Evolutionary conservation across 805 yeast genomes (phyloP).

Genomic region (Saccharomycopsis schoenii): DNA sequence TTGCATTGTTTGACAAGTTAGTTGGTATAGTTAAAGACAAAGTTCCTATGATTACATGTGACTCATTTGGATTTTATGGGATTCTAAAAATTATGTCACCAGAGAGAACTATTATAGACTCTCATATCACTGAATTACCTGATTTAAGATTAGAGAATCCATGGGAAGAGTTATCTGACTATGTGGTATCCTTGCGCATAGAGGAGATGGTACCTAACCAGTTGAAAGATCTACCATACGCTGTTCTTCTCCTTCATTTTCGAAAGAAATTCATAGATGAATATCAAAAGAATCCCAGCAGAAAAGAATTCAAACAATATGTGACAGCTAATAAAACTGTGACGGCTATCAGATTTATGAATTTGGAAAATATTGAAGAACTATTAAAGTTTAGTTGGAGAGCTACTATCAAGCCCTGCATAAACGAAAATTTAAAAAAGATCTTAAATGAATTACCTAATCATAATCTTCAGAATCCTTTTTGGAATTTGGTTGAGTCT

Average conservation of each 20-base stretch:
- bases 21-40: slow-evolving; percentile 20
- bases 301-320: slow-evolving; percentile 29
- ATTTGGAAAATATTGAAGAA: slow-evolving; percentile 41
- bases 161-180: slow-evolving; percentile 7
- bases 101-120: slow-evolving; percentile 62
- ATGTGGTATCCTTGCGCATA: slow-evolving; percentile 16
- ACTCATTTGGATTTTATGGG: slow-evolving; percentile 59
- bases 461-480: not conserved
- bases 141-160: slow-evolving; percentile 38
- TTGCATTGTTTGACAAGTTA: not conserved
- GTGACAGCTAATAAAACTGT: slow-evolving; percentile 20
- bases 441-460: slow-evolving; percentile 20
- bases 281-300: slow-evolving; percentile 18
- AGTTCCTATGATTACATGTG: slow-evolving; percentile 46
- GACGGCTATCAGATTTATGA: slow-evolving; percentile 22
- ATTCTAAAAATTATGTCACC: slow-evolving; percentile 38
- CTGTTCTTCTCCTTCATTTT: slow-evolving; percentile 9
- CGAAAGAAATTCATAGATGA: not conserved
- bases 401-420: slow-evolving; percentile 28
- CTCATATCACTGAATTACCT: slow-evolving; percentile 54
- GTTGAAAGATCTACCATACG: slow-evolving; percentile 19
- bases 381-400: slow-evolving; percentile 37
- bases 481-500: slow-evolving; percentile 57
- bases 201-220: slow-evolving; percentile 16
- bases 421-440: slow-evolving; percentile 23